A percentile compares a stretch with the other conserved stretches of the same genome.
phyloP scores from a whole-genome alignment of 75 land plant genomes.

The Pseudotsuga menziesii region DNA sequence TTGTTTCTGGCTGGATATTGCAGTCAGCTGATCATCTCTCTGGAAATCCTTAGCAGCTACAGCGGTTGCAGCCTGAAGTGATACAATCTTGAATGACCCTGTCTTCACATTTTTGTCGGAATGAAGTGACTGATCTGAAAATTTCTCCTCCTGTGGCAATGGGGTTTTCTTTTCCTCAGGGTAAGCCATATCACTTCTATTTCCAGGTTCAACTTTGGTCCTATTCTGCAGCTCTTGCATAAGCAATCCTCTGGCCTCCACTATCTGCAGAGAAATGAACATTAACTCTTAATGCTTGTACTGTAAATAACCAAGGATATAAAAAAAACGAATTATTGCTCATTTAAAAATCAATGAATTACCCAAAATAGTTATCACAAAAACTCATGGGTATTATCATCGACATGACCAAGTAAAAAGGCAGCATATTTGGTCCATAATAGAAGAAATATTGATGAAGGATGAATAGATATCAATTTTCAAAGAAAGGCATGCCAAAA shows the following conservation, averaged over 20 bases:
- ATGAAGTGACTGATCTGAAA: not conserved
- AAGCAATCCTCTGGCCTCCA: conserved; percentile 69
- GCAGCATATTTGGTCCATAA: too few species aligned
- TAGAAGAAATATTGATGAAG: too few species aligned
- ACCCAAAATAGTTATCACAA: too few species aligned
- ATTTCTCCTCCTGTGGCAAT: not conserved
- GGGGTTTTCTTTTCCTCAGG: not conserved
- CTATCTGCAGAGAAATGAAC: conserved; percentile 40
- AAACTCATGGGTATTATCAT: too few species aligned
- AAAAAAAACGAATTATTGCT: not conserved
- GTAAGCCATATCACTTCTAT: conserved; percentile 9
- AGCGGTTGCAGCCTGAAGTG: conserved; percentile 9
- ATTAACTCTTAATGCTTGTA: not conserved
- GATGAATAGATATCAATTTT: not conserved
- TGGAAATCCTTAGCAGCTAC: conserved; percentile 11
- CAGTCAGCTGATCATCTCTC: not conserved
- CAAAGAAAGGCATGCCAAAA: not conserved
- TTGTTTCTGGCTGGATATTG: not conserved
- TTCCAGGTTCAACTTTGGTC: conserved; percentile 26
- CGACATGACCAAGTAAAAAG: too few species aligned
- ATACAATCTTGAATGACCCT: conserved; percentile 9
- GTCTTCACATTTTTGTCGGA: not conserved
- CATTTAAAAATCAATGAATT: too few species aligned
- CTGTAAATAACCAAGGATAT: not conserved
- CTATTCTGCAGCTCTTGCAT: conserved; percentile 54